These are phyloP conservation scores for Coniella vitis DNA, from an alignment of 2,329 filamentous ascomycete species.

Conservation along the genomic window DNA sequence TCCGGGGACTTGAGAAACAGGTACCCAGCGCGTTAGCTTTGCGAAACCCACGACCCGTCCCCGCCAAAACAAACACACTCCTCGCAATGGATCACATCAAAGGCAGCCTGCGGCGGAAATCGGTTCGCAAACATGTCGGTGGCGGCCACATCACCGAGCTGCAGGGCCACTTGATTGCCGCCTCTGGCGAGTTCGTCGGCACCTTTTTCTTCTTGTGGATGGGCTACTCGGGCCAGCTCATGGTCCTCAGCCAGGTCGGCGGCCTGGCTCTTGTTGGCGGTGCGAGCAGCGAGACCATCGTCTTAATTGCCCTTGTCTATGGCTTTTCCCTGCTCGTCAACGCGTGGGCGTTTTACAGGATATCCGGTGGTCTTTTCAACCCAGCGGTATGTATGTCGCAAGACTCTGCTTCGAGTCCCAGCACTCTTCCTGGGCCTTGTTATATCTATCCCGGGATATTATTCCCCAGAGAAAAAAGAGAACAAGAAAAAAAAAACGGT, in stretches of 20 bases:
- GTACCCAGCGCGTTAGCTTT: no score
- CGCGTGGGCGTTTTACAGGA: constrained; percentile 43
- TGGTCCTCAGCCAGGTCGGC: constrained; percentile 20
- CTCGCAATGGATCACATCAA: neutral
- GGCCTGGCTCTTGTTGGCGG: neutral
- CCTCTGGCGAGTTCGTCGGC: constrained; percentile 34
- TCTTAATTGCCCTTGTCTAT: constrained; percentile 35
- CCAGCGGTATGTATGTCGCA: constrained; percentile 29
- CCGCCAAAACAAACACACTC: no score
- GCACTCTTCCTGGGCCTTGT: no score
- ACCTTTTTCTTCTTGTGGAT: constrained; percentile 38
- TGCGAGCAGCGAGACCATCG: constrained; percentile 10
- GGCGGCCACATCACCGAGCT: constrained; percentile 5
- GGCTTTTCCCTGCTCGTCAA: constrained; percentile 39
- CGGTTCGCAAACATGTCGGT: neutral
- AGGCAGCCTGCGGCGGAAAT: neutral
- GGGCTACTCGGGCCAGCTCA: constrained; percentile 28
- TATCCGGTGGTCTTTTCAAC: constrained; percentile 37
- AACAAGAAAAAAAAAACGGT: no score
- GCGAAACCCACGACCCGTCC: no score
- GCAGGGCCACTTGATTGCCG: constrained; percentile 4
- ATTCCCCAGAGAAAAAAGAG: no score
- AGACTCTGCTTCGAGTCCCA: no score
- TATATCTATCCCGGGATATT: no score
- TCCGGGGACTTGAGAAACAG: no score